Evolutionary conservation across 495 filamentous ascomycete genomes (phyloP), one percentile per base, ranked within the genome.

Genomic region (Immersiella caudata): DNA sequence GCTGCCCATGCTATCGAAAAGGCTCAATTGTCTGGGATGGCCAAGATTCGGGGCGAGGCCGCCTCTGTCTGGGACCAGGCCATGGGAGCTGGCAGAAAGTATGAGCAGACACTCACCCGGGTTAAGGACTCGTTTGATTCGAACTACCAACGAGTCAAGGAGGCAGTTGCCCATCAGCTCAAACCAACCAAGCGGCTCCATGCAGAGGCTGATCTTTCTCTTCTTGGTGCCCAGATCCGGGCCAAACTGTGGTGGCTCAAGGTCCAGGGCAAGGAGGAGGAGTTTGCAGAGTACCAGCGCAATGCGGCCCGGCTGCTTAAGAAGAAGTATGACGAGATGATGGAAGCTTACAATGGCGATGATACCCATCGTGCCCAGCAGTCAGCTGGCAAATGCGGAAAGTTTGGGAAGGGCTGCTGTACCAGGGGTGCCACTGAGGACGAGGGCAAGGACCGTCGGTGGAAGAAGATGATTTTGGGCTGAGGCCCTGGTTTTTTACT

Each of bases 221-320:
- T 83, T 29, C 74, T 83, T 58, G 76, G 75, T 24, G 80, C 80
- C 25, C 82, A 81, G 59, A 71, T 84, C 14, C 62, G 68, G 20
- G 82, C 82, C 35, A 80, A 74, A 70, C 78, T 84, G n/a, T 79
- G 75, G 75, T 84, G 82, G 82, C 72, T 84, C 35, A 77, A 73
- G 68, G 5, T 80, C 49, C 79, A 72, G 60, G 80, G 81, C 1
- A 80, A 76, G 68, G 67, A 58, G n/a, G 70, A 79, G 3, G 80
- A 82, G 60, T 74, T 80, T 36, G 71, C 71, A 2, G 74, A 73
- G 9, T 84, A 84, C 66, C 55, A 78, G 59, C 74, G 68, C 22
- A 81, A 80, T 61, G 82, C 80, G 16, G 65, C 77, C 29, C 36
- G 55, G 6, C 75, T 77, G 56, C 63, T 81, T 57, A 75, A 75